phyloP scores from a whole-genome alignment of 2,329 filamentous ascomycete genomes.

The Lasiodiplodia hormozganensis region DNA sequence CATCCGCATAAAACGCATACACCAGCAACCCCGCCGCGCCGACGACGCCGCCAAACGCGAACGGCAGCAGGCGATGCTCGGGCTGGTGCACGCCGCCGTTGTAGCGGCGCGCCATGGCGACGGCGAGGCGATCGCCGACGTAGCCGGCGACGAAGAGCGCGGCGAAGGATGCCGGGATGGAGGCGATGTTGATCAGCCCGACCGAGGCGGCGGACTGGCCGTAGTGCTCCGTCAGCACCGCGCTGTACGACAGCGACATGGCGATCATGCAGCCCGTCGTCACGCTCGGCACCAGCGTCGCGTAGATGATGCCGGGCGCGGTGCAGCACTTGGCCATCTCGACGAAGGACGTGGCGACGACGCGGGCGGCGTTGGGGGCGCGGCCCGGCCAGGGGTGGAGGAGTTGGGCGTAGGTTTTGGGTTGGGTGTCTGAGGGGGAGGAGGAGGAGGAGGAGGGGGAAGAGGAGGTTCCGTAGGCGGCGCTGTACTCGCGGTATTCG shows the following conservation, averaged over 20 bases:
- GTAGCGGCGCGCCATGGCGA: conserved; percentile 41
- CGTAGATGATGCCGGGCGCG: conserved; percentile 49
- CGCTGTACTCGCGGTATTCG: conserved; percentile 38
- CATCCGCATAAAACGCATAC: neutral
- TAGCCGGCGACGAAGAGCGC: conserved; percentile 38
- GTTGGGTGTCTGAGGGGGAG: neutral
- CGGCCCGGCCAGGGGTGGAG: conserved; percentile 32
- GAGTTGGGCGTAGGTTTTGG: conserved; percentile 31
- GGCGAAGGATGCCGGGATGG: conserved; percentile 35
- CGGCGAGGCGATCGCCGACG: conserved; percentile 36
- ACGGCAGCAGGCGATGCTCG: conserved; percentile 44
- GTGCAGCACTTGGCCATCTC: conserved; percentile 45
- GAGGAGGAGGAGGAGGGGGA: neutral
- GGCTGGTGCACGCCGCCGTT: conserved; percentile 43
- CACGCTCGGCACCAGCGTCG: conserved; percentile 48
- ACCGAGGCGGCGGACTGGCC: conserved; percentile 39
- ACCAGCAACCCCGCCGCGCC: conserved; percentile 33
- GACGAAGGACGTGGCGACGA: conserved; percentile 32
- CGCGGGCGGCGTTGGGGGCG: conserved; percentile 30
- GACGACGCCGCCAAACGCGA: conserved; percentile 43
- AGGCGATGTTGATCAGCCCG: conserved; percentile 31
- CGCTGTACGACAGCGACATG: conserved; percentile 49
- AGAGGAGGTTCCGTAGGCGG: neutral
- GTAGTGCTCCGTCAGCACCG: conserved; percentile 44
- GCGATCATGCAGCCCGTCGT: conserved; percentile 47